A percentile compares a stretch with the other conserved stretches of the same genome.
These are phyloP conservation scores for Macadamia tetraphylla DNA, from an alignment of 164 flowering plant genomes.

Conservation along the genomic window DNA sequence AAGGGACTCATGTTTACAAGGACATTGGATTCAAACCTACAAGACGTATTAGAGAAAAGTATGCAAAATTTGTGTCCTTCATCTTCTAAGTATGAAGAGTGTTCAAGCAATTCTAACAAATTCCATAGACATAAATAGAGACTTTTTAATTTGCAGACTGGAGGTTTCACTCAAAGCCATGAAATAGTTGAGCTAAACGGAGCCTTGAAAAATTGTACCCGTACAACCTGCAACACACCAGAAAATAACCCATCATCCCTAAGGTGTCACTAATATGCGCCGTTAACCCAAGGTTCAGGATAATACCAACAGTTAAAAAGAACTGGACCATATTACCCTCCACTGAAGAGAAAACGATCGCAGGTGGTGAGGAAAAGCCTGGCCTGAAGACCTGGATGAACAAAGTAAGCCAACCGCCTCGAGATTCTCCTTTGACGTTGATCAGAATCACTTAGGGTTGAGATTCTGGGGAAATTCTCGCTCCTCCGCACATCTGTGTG, in stretches of 20 bases:
- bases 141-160: too few relatives aligned
- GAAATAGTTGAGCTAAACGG: too few relatives aligned
- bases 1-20: too few relatives aligned
- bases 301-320: too few relatives aligned
- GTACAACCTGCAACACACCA: slow-evolving; percentile 38
- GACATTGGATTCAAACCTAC: too few relatives aligned
- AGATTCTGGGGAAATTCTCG: slow-evolving; percentile 71
- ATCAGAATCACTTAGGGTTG: slow-evolving; percentile 45
- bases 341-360: slow-evolving; percentile 60
- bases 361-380: slow-evolving; percentile 77
- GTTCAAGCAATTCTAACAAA: too few relatives aligned
- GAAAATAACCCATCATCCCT: background rate
- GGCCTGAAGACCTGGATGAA: slow-evolving; percentile 73
- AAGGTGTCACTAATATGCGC: background rate
- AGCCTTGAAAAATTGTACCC: background rate
- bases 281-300: too few relatives aligned
- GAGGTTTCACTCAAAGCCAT: too few relatives aligned
- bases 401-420: slow-evolving; percentile 52
- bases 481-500: slow-evolving; percentile 52
- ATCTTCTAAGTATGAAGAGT: too few relatives aligned
- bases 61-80: too few relatives aligned
- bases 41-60: too few relatives aligned
- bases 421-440: slow-evolving; percentile 39
- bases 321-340: slow-evolving; percentile 33
- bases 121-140: too few relatives aligned